Base-by-base conservation (phyloP, 768 basidiomycete genomes). In the Auricularia sp. region DNA sequence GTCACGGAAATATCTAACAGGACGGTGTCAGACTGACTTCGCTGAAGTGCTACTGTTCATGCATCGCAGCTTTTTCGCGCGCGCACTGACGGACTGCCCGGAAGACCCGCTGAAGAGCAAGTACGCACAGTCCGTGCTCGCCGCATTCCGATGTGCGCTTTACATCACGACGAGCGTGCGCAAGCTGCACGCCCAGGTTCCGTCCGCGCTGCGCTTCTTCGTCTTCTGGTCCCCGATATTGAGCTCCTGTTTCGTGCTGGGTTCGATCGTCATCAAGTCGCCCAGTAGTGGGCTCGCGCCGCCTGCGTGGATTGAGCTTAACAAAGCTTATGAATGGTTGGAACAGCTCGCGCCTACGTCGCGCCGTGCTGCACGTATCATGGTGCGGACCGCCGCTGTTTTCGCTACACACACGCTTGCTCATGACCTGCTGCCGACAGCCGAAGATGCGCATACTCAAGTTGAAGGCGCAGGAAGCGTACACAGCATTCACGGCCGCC, bases 51-150 rank as follows among this genome's bases (percentile, higher is more conserved):
- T 87, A 34, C 87, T 88, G 69, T 88, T 88, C 68, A 84, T 89
- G 79, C 87, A 89, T 72, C 80, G 87, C 60, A 86, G 86, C 4
- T 89, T 85, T 76, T 89, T 89, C 70, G 87, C 86, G 1, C 83
- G 84, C 64, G 86, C 86, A 0, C 72, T 89, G 64, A 84, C 86
- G 68, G 86, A 87, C 66, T 80, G 72, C 64, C 82, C 85, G 0
- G 74, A 72, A 5, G 87, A 89, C 71, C 86, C 86, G 3, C 83
- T 88, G 76, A 83, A 84, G 3, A 85, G 85, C 77, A 87, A 83
- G 71, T 89, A 84, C 69, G 82, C 83, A 3, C 83, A 79, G 21
- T 88, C 87, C 3, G 86, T 88, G 4, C 73, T 89, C 60, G 85
- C 87, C 1, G 87, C 85, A 1, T 87, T 88, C 72, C 79, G 77